Percentiles rank a stretch among this genome's conserved stretches.
Evolutionary conservation across 257 asterid species (phyloP).

Genomic region (Solanum sitiens): DNA sequence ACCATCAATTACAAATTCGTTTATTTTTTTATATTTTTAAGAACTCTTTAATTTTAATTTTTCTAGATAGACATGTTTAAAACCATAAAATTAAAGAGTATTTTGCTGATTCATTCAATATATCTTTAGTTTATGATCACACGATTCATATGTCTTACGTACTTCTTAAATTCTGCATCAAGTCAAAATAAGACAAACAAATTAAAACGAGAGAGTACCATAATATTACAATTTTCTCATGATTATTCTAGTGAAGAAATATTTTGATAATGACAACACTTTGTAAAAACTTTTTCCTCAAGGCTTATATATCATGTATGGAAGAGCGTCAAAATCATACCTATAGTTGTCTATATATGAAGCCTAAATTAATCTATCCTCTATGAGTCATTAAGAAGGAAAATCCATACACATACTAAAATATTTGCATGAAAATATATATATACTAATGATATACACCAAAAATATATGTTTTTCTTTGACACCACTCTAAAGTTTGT

Average conservation of each 20-base stretch:
- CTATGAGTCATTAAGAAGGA: neutral
- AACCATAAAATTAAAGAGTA: no score
- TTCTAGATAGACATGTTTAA: no score
- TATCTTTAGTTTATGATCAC: no score
- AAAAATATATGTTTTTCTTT: neutral
- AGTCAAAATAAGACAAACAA: no score
- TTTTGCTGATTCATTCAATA: neutral
- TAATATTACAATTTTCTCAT: no score
- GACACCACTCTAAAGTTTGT: neutral
- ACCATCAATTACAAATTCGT: no score
- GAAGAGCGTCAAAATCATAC: neutral
- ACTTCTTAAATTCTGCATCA: no score
- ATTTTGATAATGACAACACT: neutral
- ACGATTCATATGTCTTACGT: no score
- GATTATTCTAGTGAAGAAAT: neutral
- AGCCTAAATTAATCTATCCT: neutral
- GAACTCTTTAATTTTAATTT: no score
- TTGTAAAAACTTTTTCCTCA: neutral
- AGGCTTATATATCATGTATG: neutral
- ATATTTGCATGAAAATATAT: neutral
- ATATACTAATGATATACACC: neutral
- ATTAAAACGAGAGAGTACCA: no score
- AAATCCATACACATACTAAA: neutral
- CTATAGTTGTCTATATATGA: neutral
- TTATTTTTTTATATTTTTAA: no score